Evolutionary conservation across 441 rosid species (phyloP), one percentile per base, ranked within the genome.

Genomic region (Erodium trifolium): DNA sequence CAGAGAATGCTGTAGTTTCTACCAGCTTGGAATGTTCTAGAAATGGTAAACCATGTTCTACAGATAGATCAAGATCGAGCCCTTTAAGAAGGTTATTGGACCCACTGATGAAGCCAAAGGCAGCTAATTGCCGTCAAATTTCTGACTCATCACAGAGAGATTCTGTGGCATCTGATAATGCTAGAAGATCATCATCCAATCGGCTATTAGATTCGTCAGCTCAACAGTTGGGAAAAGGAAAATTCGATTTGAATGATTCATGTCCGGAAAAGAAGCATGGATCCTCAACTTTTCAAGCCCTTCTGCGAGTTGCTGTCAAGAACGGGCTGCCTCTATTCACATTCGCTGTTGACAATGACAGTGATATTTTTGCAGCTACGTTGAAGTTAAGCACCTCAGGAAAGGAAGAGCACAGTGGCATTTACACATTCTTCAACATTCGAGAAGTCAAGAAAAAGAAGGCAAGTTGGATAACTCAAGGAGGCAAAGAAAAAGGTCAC

Each of bases 31-130:
- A 84, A 9, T 70, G 66, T 68, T 75, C 82, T 16, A 68, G 70
- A 39, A 35, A 70, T 34, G 89, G 82, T 74, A 75, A 65, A 67
- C 78, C 79, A 67, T 77, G 70, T 74, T 74, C 78, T 77, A 68
- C 78, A 43, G 80, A 80, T 76, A 82, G 85, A 83, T 85, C 91
- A 79, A 87, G 90, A 80, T 86, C 96, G 65, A 93, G 97, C 83
- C 98, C 97, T 55, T 80, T 93, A 80, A 88, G 93, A 81, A 89
- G 96, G 82, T 77, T 93, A 63, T 74, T 91, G 64, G 97, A 91
- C 66, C 94, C 96, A 19, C 73, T 89, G 59, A 78, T 88, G 67
- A 91, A 82, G 80, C 85, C 89, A 11, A 93, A 85, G 77, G 76
- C 78, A 37, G 78, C 78, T 34, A 79, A 73, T 69, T 71, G 76